Conservation (phyloP, 2,329 filamentous ascomycete genomes). For the Remersonia thermophila region DNA sequence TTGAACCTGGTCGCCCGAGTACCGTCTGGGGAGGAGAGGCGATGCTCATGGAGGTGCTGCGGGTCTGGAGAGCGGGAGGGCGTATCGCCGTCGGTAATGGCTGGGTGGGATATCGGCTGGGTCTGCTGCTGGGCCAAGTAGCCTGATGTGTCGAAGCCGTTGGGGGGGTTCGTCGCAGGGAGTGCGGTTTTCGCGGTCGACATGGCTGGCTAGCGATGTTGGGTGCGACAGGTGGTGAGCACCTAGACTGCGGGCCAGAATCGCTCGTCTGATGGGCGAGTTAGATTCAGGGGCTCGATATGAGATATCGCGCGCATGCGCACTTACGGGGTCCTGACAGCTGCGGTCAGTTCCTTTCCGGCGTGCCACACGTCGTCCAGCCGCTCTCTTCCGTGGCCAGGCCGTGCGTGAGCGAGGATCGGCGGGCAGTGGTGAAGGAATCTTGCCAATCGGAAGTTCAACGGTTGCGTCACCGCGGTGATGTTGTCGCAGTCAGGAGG, state of each 20-base stretch:
- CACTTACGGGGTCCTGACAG: slow-evolving; percentile 1
- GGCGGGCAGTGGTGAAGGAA: too few relatives aligned
- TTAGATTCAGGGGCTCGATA: slow-evolving; percentile 3
- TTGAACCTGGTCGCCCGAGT: slow-evolving; percentile 42
- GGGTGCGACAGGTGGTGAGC: slow-evolving; percentile 5
- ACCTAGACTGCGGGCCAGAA: slow-evolving; percentile 2
- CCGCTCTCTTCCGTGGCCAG: too few relatives aligned
- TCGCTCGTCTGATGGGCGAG: slow-evolving; percentile 2
- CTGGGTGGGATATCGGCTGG: slow-evolving; percentile 14
- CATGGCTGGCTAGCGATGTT: slow-evolving; percentile 10
- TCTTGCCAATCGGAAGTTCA: too few relatives aligned
- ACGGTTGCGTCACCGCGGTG: slow-evolving; percentile 1
- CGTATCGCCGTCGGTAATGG: slow-evolving; percentile 22
- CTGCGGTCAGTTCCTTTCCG: neutral
- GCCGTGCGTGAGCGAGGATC: too few relatives aligned
- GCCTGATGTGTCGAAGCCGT: slow-evolving; percentile 10
- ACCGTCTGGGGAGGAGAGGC: slow-evolving; percentile 13
- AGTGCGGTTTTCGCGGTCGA: slow-evolving; percentile 13
- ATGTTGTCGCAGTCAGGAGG: slow-evolving; percentile 8
- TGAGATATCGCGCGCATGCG: too few relatives aligned
- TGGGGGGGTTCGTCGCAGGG: slow-evolving; percentile 9
- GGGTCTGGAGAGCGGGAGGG: slow-evolving; percentile 28
- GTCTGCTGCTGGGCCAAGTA: slow-evolving; percentile 20
- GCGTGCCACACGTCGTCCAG: slow-evolving; percentile 1
- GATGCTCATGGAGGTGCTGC: slow-evolving; percentile 17